Conservation (phyloP, 2,329 filamentous ascomycete species). For the Penicillium sp. region DNA sequence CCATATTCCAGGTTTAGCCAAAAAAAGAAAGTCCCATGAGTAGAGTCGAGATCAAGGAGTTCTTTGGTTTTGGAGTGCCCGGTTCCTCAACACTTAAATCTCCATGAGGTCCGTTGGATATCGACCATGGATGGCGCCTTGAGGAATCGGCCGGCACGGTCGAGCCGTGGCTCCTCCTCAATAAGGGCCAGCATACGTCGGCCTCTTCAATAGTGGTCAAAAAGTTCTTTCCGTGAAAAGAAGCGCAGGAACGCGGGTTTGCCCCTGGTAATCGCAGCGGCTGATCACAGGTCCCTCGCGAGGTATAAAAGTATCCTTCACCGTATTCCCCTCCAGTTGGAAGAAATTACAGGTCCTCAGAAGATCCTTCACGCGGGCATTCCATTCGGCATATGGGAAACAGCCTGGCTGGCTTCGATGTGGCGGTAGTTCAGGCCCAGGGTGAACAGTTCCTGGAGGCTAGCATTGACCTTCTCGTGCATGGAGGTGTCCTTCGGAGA, state of each 20-base stretch:
- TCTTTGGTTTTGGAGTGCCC: neutral
- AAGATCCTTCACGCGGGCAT: conserved; percentile 31
- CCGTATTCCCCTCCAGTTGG: neutral
- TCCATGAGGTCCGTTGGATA: neutral
- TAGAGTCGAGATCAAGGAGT: neutral
- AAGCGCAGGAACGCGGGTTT: conserved; percentile 1
- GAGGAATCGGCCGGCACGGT: neutral
- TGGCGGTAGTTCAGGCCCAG: conserved; percentile 44
- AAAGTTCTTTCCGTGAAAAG: conserved; percentile 5
- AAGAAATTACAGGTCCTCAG: conserved; percentile 3
- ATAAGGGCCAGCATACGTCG: neutral
- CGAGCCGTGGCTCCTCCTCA: neutral
- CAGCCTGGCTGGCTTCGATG: conserved; percentile 42
- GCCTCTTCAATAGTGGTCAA: neutral
- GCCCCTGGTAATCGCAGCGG: neutral
- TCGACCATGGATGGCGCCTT: neutral
- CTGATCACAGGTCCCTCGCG: neutral
- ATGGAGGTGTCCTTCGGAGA: conserved; percentile 41
- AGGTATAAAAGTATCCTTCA: neutral
- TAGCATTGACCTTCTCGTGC: conserved; percentile 46
- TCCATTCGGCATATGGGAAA: conserved; percentile 35
- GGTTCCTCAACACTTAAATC: neutral
- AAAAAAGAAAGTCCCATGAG: neutral
- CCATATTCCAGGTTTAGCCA: conserved; percentile 6
- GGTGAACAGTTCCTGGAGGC: conserved; percentile 45